phyloP scores from a whole-genome alignment of 176 grass and related monocot genomes.

The Juncus effusus region DNA sequence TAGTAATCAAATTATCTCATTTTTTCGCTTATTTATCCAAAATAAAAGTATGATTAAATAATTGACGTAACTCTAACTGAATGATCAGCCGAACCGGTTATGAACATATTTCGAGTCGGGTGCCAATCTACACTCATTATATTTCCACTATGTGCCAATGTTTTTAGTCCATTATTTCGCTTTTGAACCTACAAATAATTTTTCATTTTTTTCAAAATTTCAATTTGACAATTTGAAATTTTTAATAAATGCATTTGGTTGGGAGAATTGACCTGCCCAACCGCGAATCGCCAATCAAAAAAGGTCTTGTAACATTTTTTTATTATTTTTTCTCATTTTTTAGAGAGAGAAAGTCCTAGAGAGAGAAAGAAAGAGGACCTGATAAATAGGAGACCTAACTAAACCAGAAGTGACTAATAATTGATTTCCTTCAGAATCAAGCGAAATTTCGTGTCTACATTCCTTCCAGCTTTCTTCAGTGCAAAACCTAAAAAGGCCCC shows the following conservation, averaged over 20 bases:
- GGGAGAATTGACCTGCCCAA: background rate
- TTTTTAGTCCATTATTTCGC: conserved; percentile 59
- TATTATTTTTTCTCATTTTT: background rate
- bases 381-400: conserved; percentile 89
- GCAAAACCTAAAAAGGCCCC: conserved; percentile 61
- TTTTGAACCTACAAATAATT: conserved; percentile 66
- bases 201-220: background rate
- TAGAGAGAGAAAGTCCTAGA: background rate
- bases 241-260: background rate
- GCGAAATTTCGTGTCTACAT: conserved; percentile 71
- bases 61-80: conserved; percentile 93
- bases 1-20: too few species aligned
- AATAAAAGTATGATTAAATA: conserved; percentile 33
- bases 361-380: conserved; percentile 35
- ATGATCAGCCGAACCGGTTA: conserved; percentile 77
- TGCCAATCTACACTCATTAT: conserved; percentile 94
- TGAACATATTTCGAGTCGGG: conserved; percentile 67
- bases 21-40: background rate
- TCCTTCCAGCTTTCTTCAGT: conserved; percentile 65
- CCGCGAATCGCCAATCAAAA: background rate
- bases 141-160: conserved; percentile 55
- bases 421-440: conserved; percentile 82
- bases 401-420: conserved; percentile 75
- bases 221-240: too few species aligned
- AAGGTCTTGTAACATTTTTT: background rate